Evolutionary conservation across 2,329 filamentous ascomycete genomes (phyloP).

Genomic region (Nigrospora sphaerica): DNA sequence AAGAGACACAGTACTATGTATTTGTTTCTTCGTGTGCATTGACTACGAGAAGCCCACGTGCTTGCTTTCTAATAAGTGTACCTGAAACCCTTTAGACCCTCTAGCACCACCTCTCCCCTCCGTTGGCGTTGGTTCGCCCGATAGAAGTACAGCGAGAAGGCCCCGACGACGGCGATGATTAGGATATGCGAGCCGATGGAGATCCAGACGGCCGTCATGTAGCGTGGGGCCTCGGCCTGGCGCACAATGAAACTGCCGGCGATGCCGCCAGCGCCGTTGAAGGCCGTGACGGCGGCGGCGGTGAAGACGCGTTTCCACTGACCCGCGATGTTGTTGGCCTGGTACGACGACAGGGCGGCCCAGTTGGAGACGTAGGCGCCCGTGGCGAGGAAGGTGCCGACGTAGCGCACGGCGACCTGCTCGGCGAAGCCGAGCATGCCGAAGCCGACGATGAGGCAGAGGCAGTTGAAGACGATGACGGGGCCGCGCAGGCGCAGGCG

Average conservation of each 20-base stretch:
- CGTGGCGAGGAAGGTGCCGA: conserved; percentile 59
- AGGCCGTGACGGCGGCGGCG: conserved; percentile 51
- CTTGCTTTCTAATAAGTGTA: conserved; percentile 11
- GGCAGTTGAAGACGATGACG: conserved; percentile 57
- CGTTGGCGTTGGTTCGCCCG: conserved; percentile 40
- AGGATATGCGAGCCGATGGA: conserved; percentile 58
- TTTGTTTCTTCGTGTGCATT: too few species aligned
- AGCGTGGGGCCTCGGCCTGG: conserved; percentile 52
- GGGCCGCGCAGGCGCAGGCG: conserved; percentile 52
- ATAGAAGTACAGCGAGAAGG: conserved; percentile 48
- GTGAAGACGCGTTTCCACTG: conserved; percentile 61
- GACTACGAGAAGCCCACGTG: too few species aligned
- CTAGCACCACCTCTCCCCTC: conserved; percentile 39
- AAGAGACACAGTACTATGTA: too few species aligned
- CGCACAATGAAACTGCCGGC: conserved; percentile 61
- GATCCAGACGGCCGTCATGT: conserved; percentile 60
- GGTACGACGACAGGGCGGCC: conserved; percentile 58
- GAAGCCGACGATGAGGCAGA: conserved; percentile 56
- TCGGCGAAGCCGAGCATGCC: conserved; percentile 56
- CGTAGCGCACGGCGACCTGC: conserved; percentile 54
- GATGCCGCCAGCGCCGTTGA: conserved; percentile 57
- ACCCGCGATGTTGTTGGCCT: conserved; percentile 55
- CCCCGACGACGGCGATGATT: conserved; percentile 44
- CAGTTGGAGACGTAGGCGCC: conserved; percentile 64
- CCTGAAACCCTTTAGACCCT: conserved; percentile 30